phyloP scores from a whole-genome alignment of 2,329 filamentous ascomycete genomes.

The Arthrobotrys musiformis region DNA sequence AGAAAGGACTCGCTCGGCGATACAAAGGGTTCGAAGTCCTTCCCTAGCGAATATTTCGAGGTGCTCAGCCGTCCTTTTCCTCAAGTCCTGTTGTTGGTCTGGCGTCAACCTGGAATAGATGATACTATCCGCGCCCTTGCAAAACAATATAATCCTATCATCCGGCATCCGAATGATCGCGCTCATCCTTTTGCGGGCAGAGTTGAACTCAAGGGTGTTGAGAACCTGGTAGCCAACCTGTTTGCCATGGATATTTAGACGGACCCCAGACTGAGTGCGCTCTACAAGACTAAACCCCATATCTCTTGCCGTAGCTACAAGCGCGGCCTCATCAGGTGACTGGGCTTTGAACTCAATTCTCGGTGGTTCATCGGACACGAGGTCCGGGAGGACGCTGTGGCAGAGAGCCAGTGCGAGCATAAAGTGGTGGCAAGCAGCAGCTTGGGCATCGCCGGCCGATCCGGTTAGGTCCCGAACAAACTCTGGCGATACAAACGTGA shows the following conservation, averaged over 20 bases:
- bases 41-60: conserved; percentile 97
- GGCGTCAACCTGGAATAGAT: conserved; percentile 91
- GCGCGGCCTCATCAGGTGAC: conserved; percentile 92
- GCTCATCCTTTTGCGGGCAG: conserved; percentile 95
- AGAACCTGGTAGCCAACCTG: conserved; percentile 87
- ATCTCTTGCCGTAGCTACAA: conserved; percentile 93
- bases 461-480: conserved; percentile 86
- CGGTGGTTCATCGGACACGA: conserved; percentile 86
- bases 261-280: conserved; percentile 79
- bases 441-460: conserved; percentile 79
- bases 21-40: conserved; percentile 91
- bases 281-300: conserved; percentile 94
- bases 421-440: conserved; percentile 82
- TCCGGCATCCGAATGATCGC: conserved; percentile 95
- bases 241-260: conserved; percentile 85
- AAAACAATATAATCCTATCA: conserved; percentile 87
- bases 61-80: conserved; percentile 86
- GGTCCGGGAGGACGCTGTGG: conserved; percentile 94
- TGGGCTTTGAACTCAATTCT: conserved; percentile 96
- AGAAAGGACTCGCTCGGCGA: conserved; percentile 81
- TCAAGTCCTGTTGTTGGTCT: conserved; percentile 85
- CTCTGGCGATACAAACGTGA: conserved; percentile 92
- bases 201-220: conserved; percentile 98
- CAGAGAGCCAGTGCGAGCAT: conserved; percentile 97
- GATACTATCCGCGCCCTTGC: conserved; percentile 96